Percentiles rank a stretch among this genome's conserved stretches.
These are phyloP conservation scores for Oryza glaberrima DNA, from an alignment of 176 grass and related monocot species.

Conservation along the genomic window DNA sequence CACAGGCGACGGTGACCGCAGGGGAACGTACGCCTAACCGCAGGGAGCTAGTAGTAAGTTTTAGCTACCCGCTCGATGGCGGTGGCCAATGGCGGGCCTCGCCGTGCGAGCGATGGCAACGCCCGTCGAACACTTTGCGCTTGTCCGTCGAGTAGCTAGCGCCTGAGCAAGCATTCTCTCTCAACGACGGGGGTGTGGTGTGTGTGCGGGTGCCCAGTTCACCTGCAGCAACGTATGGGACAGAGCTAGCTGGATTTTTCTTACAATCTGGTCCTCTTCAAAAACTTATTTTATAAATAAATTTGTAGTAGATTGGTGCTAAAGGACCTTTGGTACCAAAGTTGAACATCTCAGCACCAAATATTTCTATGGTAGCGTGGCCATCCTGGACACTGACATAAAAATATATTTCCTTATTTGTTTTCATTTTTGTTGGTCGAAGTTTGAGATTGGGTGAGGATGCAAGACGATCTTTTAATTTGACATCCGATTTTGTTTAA, in stretches of 20 bases:
- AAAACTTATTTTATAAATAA: neutral
- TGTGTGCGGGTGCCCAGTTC: constrained; percentile 24
- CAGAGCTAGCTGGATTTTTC: constrained; percentile 14
- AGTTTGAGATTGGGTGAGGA: too few species aligned
- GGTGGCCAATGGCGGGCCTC: constrained; percentile 42
- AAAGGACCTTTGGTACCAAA: too few species aligned
- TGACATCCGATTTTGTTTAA: too few species aligned
- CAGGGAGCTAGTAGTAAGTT: neutral
- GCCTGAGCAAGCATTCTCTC: neutral
- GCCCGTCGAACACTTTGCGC: constrained; percentile 16
- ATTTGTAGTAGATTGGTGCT: too few species aligned
- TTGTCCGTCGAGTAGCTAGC: neutral
- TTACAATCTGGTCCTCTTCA: neutral
- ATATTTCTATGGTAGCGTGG: too few species aligned
- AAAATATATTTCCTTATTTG: too few species aligned
- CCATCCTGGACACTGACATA: too few species aligned
- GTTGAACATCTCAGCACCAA: too few species aligned
- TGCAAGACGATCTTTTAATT: too few species aligned
- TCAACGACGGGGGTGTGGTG: neutral
- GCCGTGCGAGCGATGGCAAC: constrained; percentile 46
- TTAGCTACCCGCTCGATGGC: neutral
- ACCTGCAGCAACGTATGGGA: neutral
- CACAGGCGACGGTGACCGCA: constrained; percentile 1
- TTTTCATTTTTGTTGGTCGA: too few species aligned
- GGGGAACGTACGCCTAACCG: neutral